phyloP scores from a whole-genome alignment of 768 basidiomycete species.

The Vararia minispora region DNA sequence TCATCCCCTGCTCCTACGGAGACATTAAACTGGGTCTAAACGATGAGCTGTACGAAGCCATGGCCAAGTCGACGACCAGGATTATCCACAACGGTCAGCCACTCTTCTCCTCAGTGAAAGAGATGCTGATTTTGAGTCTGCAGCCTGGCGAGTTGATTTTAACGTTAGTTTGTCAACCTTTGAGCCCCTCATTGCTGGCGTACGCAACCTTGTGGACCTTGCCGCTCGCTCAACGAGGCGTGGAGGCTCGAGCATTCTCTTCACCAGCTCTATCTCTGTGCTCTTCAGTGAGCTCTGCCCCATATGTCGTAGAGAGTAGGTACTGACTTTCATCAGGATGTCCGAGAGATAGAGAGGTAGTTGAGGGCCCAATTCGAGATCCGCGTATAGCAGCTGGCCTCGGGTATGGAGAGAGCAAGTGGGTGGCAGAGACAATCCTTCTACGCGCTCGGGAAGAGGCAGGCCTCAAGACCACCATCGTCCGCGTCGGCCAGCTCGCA shows the following conservation, averaged over 20 bases:
- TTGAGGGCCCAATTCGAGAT: not conserved
- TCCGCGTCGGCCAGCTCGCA: constrained; percentile 30
- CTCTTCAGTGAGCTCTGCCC: not conserved
- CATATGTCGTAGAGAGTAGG: not conserved
- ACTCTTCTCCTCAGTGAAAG: not conserved
- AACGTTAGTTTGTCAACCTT: constrained; percentile 2
- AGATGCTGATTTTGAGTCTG: not conserved
- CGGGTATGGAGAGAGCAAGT: constrained; percentile 12
- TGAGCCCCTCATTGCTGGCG: constrained; percentile 1
- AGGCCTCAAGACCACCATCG: constrained; percentile 7
- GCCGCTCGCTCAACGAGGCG: not conserved
- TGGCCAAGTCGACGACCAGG: not conserved
- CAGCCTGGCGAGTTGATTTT: constrained; percentile 2
- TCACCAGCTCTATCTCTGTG: constrained; percentile 4
- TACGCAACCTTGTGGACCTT: constrained; percentile 2
- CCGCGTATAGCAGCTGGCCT: not conserved
- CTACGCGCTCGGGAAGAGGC: not conserved
- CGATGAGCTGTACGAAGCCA: not conserved
- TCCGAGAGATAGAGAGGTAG: not conserved
- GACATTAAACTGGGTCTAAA: not conserved
- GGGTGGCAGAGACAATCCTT: constrained; percentile 15
- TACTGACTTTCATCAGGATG: not conserved
- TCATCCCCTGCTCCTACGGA: not conserved
- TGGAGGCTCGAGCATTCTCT: not conserved
- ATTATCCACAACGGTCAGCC: constrained; percentile 1